Evolutionary conservation across 192 early-diverging fungal species (phyloP).

Genomic region (Chytriomyces sp.): DNA sequence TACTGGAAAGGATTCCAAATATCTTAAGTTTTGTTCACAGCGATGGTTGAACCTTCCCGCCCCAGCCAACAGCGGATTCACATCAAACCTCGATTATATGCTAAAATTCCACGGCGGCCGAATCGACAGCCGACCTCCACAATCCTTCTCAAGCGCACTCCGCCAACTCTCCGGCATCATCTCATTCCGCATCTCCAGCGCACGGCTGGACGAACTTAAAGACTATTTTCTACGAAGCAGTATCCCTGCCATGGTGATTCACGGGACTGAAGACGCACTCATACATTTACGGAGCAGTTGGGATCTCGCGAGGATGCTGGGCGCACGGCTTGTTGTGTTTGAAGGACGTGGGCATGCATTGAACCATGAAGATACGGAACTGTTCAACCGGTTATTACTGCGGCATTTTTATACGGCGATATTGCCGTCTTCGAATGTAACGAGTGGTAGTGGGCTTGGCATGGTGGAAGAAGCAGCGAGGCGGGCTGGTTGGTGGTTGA

Average conservation of each 20-base stretch:
- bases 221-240: not conserved
- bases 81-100: constrained; percentile 39
- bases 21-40: not conserved
- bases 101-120: constrained; percentile 37
- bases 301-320: constrained; percentile 22
- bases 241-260: constrained; percentile 41
- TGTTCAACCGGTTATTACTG: constrained; percentile 38
- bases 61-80: constrained; percentile 20
- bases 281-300: constrained; percentile 21
- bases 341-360: constrained; percentile 42
- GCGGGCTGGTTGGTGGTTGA: constrained; percentile 22
- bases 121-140: constrained; percentile 35
- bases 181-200: constrained; percentile 20
- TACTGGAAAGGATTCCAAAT: no score
- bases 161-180: constrained; percentile 34
- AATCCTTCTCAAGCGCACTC: constrained; percentile 20
- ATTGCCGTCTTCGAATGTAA: not conserved
- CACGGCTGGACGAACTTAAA: constrained; percentile 12
- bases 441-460: not conserved
- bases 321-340: constrained; percentile 40
- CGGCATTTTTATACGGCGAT: constrained; percentile 39
- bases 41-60: constrained; percentile 48
- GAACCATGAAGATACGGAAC: constrained; percentile 40
- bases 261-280: constrained; percentile 41
- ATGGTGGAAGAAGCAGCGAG: constrained; percentile 27